phyloP scores from a whole-genome alignment of 352 stramenopile genomes.

The Phytophthora hibernalis region DNA sequence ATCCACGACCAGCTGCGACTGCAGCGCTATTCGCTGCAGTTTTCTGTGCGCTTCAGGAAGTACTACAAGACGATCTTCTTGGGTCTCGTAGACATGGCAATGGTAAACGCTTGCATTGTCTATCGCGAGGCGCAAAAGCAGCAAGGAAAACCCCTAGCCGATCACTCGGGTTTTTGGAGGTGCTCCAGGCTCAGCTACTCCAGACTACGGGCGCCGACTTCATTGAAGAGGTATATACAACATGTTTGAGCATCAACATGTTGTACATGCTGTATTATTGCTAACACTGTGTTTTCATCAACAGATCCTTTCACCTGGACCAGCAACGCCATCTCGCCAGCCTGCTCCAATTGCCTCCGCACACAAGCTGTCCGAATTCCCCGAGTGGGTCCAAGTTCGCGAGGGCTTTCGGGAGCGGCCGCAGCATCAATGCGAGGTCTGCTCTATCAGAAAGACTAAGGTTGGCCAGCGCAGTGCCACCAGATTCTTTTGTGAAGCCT shows the following conservation, averaged over 20 bases:
- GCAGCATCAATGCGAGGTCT: conserved; percentile 17
- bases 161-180: conserved; percentile 17
- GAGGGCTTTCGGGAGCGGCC: neutral
- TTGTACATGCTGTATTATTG: neutral
- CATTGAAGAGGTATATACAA: conserved; percentile 15
- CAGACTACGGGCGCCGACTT: neutral
- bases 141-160: neutral
- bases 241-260: neutral
- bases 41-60: no score
- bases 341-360: neutral
- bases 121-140: conserved; percentile 7
- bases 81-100: conserved; percentile 27
- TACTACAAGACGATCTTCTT: conserved; percentile 35
- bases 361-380: neutral
- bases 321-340: neutral
- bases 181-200: conserved; percentile 17
- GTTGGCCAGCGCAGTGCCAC: conserved; percentile 12
- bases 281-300: neutral
- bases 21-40: no score
- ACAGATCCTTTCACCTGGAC: neutral
- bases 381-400: conserved; percentile 1
- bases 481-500: conserved; percentile 15
- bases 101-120: conserved; percentile 31
- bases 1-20: no score
- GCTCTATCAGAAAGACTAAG: conserved; percentile 8